phyloP scores from a whole-genome alignment of 192 early-diverging fungal genomes.

The Entrophospora sp. region DNA sequence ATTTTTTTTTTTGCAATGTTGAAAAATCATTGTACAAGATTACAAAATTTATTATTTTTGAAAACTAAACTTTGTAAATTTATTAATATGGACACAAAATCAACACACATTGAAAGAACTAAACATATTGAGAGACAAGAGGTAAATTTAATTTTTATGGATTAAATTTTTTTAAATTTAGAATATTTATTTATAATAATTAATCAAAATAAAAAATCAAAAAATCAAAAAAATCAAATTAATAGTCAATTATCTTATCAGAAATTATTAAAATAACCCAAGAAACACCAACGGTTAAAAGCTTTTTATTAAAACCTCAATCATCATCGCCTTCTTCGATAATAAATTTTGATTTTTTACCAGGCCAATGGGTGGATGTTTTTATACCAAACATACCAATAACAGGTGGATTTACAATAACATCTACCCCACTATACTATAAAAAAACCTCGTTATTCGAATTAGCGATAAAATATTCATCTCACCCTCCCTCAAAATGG shows the following conservation, averaged over 20 bases:
- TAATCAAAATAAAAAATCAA: neutral
- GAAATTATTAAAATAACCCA: neutral
- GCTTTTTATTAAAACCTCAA: neutral
- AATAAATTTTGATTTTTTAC: conserved; percentile 10
- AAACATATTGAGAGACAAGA: neutral
- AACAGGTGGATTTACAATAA: conserved; percentile 22
- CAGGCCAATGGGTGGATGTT: conserved; percentile 27
- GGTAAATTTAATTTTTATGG: neutral
- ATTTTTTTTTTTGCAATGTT: no score
- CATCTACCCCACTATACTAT: conserved; percentile 9
- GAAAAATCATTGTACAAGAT: no score
- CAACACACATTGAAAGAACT: neutral
- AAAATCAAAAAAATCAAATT: neutral
- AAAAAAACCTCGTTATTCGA: neutral
- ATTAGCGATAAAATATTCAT: conserved; percentile 19
- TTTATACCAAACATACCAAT: conserved; percentile 15
- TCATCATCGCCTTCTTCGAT: neutral
- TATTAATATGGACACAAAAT: no score
- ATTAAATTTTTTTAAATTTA: neutral
- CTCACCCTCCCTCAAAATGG: conserved; percentile 21
- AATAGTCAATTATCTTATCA: neutral
- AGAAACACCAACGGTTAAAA: conserved; percentile 15
- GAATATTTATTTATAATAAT: neutral
- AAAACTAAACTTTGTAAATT: no score
- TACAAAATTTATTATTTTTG: no score